Evolutionary conservation across 106 monocot species (phyloP).

Genomic region (Amphibolis antarctica): DNA sequence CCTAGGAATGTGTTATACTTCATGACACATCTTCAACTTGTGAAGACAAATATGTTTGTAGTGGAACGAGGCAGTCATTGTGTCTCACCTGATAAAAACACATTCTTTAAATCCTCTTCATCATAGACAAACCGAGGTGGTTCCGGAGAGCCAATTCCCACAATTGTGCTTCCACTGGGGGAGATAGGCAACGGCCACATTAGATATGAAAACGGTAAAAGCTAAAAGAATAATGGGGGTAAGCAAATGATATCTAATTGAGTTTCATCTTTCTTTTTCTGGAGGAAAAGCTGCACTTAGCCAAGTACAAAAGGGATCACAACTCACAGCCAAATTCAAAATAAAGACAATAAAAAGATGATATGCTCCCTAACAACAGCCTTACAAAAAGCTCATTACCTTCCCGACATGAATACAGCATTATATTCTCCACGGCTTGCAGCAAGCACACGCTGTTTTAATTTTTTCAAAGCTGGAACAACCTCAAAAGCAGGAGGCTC

Average conservation of each 20-base stretch:
- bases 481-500: slow-evolving; percentile 97
- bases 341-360: neutral
- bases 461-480: slow-evolving; percentile 67
- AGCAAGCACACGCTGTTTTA: slow-evolving; percentile 76
- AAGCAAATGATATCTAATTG: too few species aligned
- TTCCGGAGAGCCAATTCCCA: slow-evolving; percentile 89
- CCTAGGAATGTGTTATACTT: neutral
- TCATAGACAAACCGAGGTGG: slow-evolving; percentile 85
- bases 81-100: slow-evolving; percentile 66
- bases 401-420: slow-evolving; percentile 99
- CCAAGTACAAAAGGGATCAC: neutral
- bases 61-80: neutral
- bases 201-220: too few species aligned
- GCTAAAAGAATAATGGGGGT: too few species aligned
- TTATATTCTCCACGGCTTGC: slow-evolving; percentile 62
- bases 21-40: too few species aligned
- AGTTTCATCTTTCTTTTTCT: neutral
- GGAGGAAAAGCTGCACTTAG: neutral
- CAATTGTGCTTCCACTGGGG: slow-evolving; percentile 93
- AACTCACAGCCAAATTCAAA: neutral
- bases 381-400: slow-evolving; percentile 35
- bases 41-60: neutral
- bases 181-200: neutral
- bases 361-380: too few species aligned
- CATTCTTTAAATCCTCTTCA: slow-evolving; percentile 85